Evolutionary conservation across 176 grass and related monocot genomes (phyloP).

Genomic region (Hsuehochloa calcarea): DNA sequence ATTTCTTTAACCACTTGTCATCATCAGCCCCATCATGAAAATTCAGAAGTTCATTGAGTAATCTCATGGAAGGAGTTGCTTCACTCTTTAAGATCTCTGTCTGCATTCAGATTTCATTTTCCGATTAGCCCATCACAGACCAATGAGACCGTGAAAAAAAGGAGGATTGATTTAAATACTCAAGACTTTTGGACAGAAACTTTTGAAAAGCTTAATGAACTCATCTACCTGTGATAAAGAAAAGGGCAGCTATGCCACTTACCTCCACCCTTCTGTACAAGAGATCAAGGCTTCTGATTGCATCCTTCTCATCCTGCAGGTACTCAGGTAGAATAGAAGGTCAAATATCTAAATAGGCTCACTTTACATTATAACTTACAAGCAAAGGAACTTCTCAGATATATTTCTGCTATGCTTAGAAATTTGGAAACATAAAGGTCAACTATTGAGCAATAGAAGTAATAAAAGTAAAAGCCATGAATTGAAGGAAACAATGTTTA

Average conservation of each 20-base stretch:
- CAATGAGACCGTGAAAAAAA: background rate
- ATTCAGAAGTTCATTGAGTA: slow-evolving; percentile 89
- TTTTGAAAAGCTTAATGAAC: background rate
- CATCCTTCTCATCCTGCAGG: slow-evolving; percentile 78
- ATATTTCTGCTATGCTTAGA: background rate
- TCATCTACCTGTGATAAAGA: background rate
- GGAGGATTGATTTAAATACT: background rate
- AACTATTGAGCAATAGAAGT: background rate
- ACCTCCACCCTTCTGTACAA: slow-evolving; percentile 92
- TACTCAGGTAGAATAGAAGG: slow-evolving; percentile 28
- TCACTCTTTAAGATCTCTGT: slow-evolving; percentile 88
- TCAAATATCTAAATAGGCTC: slow-evolving; percentile 20
- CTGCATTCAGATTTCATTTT: slow-evolving; percentile 34
- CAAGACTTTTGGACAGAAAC: background rate
- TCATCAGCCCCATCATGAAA: slow-evolving; percentile 81
- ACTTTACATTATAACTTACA: slow-evolving; percentile 16
- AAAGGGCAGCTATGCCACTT: background rate
- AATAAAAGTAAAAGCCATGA: background rate
- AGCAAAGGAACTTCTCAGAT: slow-evolving; percentile 14
- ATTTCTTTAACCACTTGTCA: slow-evolving; percentile 80
- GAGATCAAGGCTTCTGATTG: slow-evolving; percentile 88
- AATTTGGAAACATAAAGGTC: slow-evolving; percentile 1
- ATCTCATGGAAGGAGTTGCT: slow-evolving; percentile 81
- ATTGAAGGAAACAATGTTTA: slow-evolving; percentile 1
- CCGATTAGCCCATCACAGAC: background rate